Conservation (phyloP, 352 stramenopile species). For the Phytopythium delawarense region DNA sequence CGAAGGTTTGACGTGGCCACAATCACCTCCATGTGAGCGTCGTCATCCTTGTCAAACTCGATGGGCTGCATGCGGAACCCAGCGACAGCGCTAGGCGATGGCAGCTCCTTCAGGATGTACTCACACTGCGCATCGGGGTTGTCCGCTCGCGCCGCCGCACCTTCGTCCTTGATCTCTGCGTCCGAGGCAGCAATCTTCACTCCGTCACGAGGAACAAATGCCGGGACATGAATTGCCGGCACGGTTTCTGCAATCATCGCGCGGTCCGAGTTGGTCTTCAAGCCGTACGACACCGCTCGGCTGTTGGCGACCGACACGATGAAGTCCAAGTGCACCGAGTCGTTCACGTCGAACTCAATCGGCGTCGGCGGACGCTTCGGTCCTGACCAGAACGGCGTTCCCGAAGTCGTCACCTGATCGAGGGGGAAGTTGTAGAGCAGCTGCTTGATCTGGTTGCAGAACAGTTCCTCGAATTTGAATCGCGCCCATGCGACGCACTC, state of each 20-base stretch:
- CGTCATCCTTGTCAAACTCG: conserved; percentile 99
- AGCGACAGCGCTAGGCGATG: conserved; percentile 70
- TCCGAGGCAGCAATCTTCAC: conserved; percentile 99
- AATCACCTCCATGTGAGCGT: conserved; percentile 98
- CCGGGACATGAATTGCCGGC: conserved; percentile 86
- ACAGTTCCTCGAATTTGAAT: conserved; percentile 97
- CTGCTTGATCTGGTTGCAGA: conserved; percentile 97
- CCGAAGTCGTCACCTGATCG: conserved; percentile 93
- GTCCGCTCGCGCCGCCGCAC: conserved; percentile 30
- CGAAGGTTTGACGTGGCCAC: conserved; percentile 96
- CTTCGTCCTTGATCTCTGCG: conserved; percentile 92
- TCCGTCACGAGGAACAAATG: conserved; percentile 92
- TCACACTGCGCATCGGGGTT: conserved; percentile 73
- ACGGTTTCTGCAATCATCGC: conserved; percentile 72
- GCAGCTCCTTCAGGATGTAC: conserved; percentile 82
- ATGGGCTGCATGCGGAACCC: conserved; percentile 92
- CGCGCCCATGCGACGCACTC: conserved; percentile 98
- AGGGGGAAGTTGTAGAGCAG: conserved; percentile 98
- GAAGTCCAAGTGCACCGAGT: conserved; percentile 95
- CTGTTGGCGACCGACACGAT: conserved; percentile 94
- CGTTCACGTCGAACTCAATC: conserved; percentile 89
- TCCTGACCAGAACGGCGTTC: conserved; percentile 98
- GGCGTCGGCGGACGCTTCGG: conserved; percentile 95
- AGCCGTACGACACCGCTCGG: conserved; percentile 93
- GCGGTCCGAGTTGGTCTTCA: conserved; percentile 66